phyloP scores from a whole-genome alignment of 2,329 filamentous ascomycete species.

The Pleochaeta shiraiana region DNA sequence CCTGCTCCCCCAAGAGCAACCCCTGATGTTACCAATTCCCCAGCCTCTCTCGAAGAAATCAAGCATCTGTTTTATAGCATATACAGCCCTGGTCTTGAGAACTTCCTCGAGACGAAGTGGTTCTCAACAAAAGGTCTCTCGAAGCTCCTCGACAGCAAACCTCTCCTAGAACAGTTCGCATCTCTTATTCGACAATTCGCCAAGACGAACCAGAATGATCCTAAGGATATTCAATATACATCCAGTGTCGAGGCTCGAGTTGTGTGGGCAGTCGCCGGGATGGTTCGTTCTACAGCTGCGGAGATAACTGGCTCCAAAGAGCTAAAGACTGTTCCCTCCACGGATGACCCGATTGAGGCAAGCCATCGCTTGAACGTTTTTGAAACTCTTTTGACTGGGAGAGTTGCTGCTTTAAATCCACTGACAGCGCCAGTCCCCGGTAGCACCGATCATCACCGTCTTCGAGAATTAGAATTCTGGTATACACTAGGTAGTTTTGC shows the following conservation, averaged over 20 bases:
- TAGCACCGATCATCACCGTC: slow-evolving; percentile 29
- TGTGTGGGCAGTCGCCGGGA: slow-evolving; percentile 35
- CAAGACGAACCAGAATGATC: slow-evolving; percentile 27
- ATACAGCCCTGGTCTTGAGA: slow-evolving; percentile 52
- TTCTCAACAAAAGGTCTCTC: slow-evolving; percentile 31
- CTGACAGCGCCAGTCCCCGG: slow-evolving; percentile 29
- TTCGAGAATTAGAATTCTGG: slow-evolving; percentile 63
- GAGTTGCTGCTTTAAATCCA: slow-evolving; percentile 36
- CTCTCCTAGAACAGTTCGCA: slow-evolving; percentile 42
- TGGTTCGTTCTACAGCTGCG: slow-evolving; percentile 17
- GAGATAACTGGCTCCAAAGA: slow-evolving; percentile 18
- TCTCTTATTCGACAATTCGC: slow-evolving; percentile 36
- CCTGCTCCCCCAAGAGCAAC: slow-evolving; percentile 33
- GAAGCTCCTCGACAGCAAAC: slow-evolving; percentile 28
- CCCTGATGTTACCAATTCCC: slow-evolving; percentile 23
- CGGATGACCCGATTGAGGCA: slow-evolving; percentile 40
- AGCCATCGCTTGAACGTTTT: slow-evolving; percentile 52
- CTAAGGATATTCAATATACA: slow-evolving; percentile 30
- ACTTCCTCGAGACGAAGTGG: slow-evolving; percentile 68
- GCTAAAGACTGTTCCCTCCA: slow-evolving; percentile 23
- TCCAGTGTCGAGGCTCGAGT: slow-evolving; percentile 33
- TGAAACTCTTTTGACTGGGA: slow-evolving; percentile 54
- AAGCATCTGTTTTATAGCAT: slow-evolving; percentile 51
- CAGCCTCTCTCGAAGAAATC: slow-evolving; percentile 38
- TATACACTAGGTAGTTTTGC: slow-evolving; percentile 52